Conservation (phyloP, 176 grass and related monocot species). For the Oryza coarctata region DNA sequence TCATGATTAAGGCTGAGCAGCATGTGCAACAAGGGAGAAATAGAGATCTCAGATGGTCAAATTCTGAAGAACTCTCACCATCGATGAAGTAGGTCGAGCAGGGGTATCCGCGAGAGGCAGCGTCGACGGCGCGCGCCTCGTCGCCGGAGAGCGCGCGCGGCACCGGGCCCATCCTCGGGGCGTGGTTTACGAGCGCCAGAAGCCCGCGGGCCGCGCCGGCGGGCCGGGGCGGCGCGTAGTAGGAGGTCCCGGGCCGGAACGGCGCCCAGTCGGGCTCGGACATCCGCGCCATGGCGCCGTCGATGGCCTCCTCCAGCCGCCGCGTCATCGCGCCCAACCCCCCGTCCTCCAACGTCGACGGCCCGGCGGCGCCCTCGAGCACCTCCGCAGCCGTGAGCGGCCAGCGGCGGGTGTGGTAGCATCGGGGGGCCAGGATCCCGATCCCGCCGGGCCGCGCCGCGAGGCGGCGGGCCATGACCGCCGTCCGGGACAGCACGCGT, state of each 20-base stretch:
- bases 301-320: constrained; percentile 54
- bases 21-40: background rate
- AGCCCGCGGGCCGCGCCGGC: constrained; percentile 31
- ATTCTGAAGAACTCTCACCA: constrained; percentile 23
- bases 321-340: background rate
- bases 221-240: constrained; percentile 44
- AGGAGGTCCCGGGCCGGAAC: constrained; percentile 59
- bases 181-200: constrained; percentile 19
- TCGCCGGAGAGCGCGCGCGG: constrained; percentile 28
- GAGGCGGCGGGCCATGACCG: constrained; percentile 18
- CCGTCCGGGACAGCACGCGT: constrained; percentile 20
- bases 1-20: background rate
- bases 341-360: constrained; percentile 3
- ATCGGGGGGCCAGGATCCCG: background rate
- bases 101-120: constrained; percentile 43
- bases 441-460: background rate
- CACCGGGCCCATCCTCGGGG: background rate
- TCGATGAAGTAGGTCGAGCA: constrained; percentile 52
- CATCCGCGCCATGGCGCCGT: constrained; percentile 47
- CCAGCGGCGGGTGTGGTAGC: constrained; percentile 23
- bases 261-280: constrained; percentile 52
- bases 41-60: background rate
- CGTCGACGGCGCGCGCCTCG: constrained; percentile 45
- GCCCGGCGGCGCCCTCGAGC: constrained; percentile 21
- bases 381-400: background rate